Evolutionary conservation across 352 stramenopile species (phyloP), one percentile per base, ranked within the genome.

Genomic region (Phytophthora aleatoria): DNA sequence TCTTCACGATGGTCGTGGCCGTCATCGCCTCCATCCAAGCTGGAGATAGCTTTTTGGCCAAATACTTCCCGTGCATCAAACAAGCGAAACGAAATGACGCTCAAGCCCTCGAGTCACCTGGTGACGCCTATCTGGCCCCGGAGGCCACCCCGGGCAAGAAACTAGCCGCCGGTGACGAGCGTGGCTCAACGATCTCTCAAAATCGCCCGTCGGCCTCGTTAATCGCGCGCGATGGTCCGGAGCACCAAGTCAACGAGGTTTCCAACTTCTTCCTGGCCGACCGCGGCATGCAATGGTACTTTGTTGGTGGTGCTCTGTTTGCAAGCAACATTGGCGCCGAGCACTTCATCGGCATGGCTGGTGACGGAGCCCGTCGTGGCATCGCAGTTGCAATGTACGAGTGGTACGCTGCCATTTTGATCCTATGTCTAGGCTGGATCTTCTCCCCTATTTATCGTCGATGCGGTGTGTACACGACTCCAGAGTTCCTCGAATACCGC

Each of bases 311-410:
- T 38, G 76, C 79, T 28, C 52, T 89, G 4, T 91, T 89, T 52
- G 80, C 80, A 12, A 85, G 71, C 48, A 89, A 91, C 67, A 88
- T 91, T 62, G 82, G 82, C 45, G 77, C 77, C 12, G 76, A 89
- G 57, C 80, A 89, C 62, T 91, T 91, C 69, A 71, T 91, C 16
- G 82, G 82, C 24, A 88, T 91, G 77, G 78, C 82, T 7, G 82
- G 82, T 10, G 78, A 85, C 50, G 82, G 80, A 20, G 80, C 82
- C 41, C 70, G 68, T 36, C 77, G 77, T 13, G 82, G 82, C 36
- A 80, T 91, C 43, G 78, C 80, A 27, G 76, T 86, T 15, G 73
- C 78, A 5, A 82, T 89, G 69, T 89, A 88, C 62, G 77, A 91
- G 24, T 87, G 82, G 75, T 86, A 85, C 50, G 76, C 77, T 9